Evolutionary conservation across 176 grass and related monocot species (phyloP), one percentile per base, ranked within the genome.

Genomic region (Neostapfia colusana): DNA sequence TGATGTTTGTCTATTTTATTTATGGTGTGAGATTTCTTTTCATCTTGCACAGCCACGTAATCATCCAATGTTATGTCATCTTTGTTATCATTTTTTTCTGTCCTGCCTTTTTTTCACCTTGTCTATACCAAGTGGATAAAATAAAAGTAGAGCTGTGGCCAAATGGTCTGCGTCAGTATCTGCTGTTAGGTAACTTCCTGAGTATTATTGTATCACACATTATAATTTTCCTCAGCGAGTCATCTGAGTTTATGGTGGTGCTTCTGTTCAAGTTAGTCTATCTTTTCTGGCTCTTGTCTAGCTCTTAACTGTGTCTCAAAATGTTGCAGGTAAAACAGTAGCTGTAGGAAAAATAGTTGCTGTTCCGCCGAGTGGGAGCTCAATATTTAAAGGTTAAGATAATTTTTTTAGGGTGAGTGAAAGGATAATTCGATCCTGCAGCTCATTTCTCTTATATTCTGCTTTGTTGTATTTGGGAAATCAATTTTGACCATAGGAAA

Each of bases 321-420:
- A 69, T 69, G 24, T 82, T 82, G 61, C 84, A 90, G 87, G 91
- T 34, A 93, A 90, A 87, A 93, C 87, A 25, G 78, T 93, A 42
- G 91, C 87, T 45, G 74, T 93, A 66, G 91, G 87, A 54, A 90
- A 90, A 78, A 78, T 93, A 51, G 84, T 93, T 50, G 82, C 74
- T 53, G 26, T 93, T 85, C 91, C 81, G 15, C 53, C 72, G 12
- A 25, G 62, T 38, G 91, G 84, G 63, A 88, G 64, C 69, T 48
- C 68, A 23, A 82, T 77, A 72, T 93, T 87, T 80, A 69, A 61
- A 36, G 46, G 64, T 66, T 80, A 73, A 80, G 25, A 40, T 68
- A 74, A 70, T 87, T 85, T 86, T n/a, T 41, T 8, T 39, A 48
- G 53, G 78, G 53, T 70, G 39, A 44, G 57, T 72, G 61, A 44